Evolutionary conservation across 2,329 filamentous ascomycete genomes (phyloP).

Genomic region (Penicillium brevicompactum): DNA sequence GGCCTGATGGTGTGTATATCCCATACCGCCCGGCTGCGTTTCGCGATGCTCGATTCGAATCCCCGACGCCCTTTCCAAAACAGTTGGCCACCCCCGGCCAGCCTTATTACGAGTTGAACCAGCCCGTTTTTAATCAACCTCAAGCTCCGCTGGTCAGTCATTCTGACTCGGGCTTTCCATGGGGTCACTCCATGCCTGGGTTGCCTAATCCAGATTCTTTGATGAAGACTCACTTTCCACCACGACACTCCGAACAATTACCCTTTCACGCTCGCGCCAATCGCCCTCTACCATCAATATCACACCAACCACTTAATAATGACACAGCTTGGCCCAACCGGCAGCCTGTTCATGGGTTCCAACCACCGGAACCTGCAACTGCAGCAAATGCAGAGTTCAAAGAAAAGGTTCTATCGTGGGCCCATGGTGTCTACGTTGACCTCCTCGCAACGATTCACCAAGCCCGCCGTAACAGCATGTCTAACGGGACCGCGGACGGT

Average conservation of each 20-base stretch:
- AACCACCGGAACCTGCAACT: conserved; percentile 21
- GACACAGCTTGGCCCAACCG: conserved; percentile 29
- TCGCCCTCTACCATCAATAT: conserved; percentile 25
- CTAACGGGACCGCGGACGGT: conserved; percentile 47
- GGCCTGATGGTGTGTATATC: conserved; percentile 64
- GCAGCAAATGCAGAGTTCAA: conserved; percentile 59
- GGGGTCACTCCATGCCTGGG: conserved; percentile 33
- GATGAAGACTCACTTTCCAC: conserved; percentile 39
- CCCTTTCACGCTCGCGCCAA: conserved; percentile 29
- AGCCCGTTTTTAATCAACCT: conserved; percentile 30
- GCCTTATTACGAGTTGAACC: conserved; percentile 33
- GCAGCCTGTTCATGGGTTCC: conserved; percentile 24
- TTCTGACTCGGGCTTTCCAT: conserved; percentile 32
- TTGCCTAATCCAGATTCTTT: conserved; percentile 32
- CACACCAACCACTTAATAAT: conserved; percentile 24
- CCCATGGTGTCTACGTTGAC: conserved; percentile 73
- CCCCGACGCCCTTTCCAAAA: conserved; percentile 27
- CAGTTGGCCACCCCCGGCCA: conserved; percentile 18
- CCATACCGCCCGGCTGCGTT: conserved; percentile 62
- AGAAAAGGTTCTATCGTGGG: conserved; percentile 68
- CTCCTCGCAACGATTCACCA: conserved; percentile 67
- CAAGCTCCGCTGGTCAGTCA: conserved; percentile 29
- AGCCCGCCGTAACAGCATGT: conserved; percentile 48
- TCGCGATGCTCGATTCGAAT: conserved; percentile 53
- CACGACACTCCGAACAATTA: conserved; percentile 40